A percentile compares a stretch with the other conserved stretches of the same genome.
phyloP scores from a whole-genome alignment of 768 basidiomycete genomes.

The Antrodiella citrinella region DNA sequence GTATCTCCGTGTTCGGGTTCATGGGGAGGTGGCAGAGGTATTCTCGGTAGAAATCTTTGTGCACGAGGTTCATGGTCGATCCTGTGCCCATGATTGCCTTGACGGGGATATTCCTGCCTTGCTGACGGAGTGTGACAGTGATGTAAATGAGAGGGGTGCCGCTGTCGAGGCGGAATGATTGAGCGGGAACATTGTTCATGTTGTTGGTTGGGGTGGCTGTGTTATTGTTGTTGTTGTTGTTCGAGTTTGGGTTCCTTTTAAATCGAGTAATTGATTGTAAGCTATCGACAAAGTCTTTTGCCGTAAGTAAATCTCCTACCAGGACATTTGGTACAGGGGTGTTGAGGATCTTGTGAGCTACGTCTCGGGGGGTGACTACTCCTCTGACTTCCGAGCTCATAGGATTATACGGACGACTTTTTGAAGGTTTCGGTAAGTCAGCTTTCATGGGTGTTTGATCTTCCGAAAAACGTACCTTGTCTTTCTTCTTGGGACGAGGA shows the following conservation, averaged over 20 bases:
- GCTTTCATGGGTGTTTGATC: background rate
- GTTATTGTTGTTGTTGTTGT: no score
- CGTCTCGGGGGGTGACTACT: background rate
- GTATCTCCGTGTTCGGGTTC: background rate
- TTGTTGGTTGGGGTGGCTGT: no score
- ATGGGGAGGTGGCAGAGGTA: background rate
- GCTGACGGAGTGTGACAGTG: background rate
- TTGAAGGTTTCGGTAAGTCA: background rate
- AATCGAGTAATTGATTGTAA: background rate
- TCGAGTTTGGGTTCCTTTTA: background rate
- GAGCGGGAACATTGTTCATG: no score
- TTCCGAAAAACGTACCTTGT: background rate
- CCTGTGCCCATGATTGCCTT: background rate
- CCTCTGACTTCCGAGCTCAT: background rate
- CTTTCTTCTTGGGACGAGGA: background rate
- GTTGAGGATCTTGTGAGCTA: background rate
- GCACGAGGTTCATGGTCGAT: background rate
- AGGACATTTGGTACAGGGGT: background rate
- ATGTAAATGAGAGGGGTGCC: no score
- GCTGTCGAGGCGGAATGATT: no score
- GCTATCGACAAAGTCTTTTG: background rate
- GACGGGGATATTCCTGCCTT: background rate
- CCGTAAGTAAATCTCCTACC: background rate
- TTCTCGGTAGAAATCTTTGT: background rate
- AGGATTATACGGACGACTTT: background rate